Percentiles rank a stretch among this genome's conserved stretches.
Evolutionary conservation across 2,329 filamentous ascomycete genomes (phyloP).

Genomic region (Ophiostoma sp.): DNA sequence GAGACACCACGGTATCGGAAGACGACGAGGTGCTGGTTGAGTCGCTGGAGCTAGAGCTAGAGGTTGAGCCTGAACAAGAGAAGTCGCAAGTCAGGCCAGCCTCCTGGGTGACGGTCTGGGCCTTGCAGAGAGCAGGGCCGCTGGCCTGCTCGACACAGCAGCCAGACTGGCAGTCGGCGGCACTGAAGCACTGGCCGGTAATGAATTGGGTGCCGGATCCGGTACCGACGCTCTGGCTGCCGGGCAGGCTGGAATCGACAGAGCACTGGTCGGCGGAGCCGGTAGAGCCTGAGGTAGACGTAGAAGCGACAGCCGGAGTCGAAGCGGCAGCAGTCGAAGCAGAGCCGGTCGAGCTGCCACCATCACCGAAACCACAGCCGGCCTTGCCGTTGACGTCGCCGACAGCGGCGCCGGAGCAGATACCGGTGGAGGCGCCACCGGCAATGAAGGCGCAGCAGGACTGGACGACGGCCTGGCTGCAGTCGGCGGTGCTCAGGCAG

Average conservation of each 20-base stretch:
- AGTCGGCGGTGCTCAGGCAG: slow-evolving; percentile 36
- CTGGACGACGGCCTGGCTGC: slow-evolving; percentile 30
- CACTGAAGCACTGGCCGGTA: slow-evolving; percentile 35
- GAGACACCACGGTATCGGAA: not conserved
- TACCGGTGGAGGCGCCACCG: slow-evolving; percentile 27
- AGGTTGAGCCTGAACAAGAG: slow-evolving; percentile 15
- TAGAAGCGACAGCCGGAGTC: not conserved
- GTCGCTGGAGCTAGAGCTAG: not conserved
- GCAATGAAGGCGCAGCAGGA: slow-evolving; percentile 29
- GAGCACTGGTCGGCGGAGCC: slow-evolving; percentile 21
- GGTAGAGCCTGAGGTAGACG: not conserved
- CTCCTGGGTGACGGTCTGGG: slow-evolving; percentile 23
- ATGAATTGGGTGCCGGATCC: slow-evolving; percentile 36
- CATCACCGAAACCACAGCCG: slow-evolving; percentile 30
- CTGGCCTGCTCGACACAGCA: slow-evolving; percentile 34
- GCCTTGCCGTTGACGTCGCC: slow-evolving; percentile 31
- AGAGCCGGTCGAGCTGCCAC: not conserved
- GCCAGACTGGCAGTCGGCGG: slow-evolving; percentile 36
- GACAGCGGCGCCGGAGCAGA: slow-evolving; percentile 31
- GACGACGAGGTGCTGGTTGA: not conserved
- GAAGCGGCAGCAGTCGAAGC: slow-evolving; percentile 1
- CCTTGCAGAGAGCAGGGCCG: slow-evolving; percentile 29
- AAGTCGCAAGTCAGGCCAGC: slow-evolving; percentile 28
- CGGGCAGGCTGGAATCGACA: slow-evolving; percentile 39
- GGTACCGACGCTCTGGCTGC: slow-evolving; percentile 37